Evolutionary conservation across 768 basidiomycete genomes (phyloP), one percentile per base, ranked within the genome.

Genomic region (Gloeopeniophorella convolvens): DNA sequence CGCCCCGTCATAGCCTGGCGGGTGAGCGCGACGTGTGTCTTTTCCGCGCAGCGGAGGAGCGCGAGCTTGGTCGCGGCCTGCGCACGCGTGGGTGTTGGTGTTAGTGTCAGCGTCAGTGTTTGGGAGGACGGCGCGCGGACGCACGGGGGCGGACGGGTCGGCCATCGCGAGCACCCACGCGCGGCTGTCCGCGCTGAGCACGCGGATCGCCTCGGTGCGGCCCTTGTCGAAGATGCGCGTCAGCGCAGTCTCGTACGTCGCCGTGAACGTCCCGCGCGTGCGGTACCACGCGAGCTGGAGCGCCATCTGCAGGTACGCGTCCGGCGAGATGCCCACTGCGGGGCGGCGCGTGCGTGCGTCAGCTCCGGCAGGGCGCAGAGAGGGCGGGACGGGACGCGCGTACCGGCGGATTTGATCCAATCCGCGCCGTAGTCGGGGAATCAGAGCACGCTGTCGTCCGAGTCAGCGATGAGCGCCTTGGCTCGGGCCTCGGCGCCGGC

Each of bases 161-260:
- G 69, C 59, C 89, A 92, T 90, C 3, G 79, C 75, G 16, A 85
- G 75, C 5, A 92, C 87, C 71, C 85, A 94, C 7, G 72, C 72
- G 27, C 87, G 76, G 51, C 85, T 85, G 55, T 92, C 87, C 16
- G 67, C 68, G 43, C 82, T 85, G 36, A 87, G 71, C 0, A 83
- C 77, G 21, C 93, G 79, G 45, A 97, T 81, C 0, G 89, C 91
- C 63, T 97, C 94, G 1, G 93, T 96, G 15, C 94, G 79, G 13
- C 91, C 94, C 55, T 83, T 80, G 52, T 83, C 72, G 70, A 94
- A 94, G 65, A 87, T 75, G 21, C 91, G 79, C 2, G 94, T 95
- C 27, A 94, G 75, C 0, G 84, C 89, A 0, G 93, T 96, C 67
- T 97, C 94, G 64, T 97, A 96, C 6, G 89, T 91, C 1, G 94